Conservation (phyloP, 768 basidiomycete genomes). For the Galerina marginata region DNA sequence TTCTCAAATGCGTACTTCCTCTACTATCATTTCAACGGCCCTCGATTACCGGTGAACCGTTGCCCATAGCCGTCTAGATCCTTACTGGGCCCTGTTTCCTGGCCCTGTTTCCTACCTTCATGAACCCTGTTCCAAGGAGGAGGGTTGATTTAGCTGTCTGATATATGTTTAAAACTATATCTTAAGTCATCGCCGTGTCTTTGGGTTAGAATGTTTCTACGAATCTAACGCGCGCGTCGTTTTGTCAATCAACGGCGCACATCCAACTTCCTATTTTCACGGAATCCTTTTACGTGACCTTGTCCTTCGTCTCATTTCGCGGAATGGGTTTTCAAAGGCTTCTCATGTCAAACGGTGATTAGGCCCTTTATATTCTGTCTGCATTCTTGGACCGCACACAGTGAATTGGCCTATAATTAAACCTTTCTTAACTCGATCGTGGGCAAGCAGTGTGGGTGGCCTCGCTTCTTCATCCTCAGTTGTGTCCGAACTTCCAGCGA, state of each 20-base stretch:
- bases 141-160: not conserved
- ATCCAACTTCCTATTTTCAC: conserved; percentile 16
- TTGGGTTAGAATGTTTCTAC: not conserved
- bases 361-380: conserved; percentile 7
- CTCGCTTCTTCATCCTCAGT: conserved; percentile 12
- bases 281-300: conserved; percentile 7
- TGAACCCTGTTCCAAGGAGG: not conserved
- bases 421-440: conserved; percentile 12
- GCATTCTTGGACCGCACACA: conserved; percentile 7
- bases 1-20: conserved; percentile 13
- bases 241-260: not conserved
- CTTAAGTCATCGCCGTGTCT: not conserved
- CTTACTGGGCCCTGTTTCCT: not conserved
- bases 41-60: conserved; percentile 15
- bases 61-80: conserved; percentile 2
- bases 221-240: not conserved
- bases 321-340: conserved; percentile 3
- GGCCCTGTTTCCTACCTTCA: not conserved
- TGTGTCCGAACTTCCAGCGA: conserved; percentile 22
- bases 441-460: conserved; percentile 7
- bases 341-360: conserved; percentile 21
- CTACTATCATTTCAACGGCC: conserved; percentile 8
- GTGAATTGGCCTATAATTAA: conserved; percentile 16
- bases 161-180: conserved; percentile 4
- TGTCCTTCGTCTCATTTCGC: conserved; percentile 4